A percentile compares a stretch with the other conserved stretches of the same genome.
Conservation (phyloP, 805 yeast species). For the Pichia gijzeniarum region DNA sequence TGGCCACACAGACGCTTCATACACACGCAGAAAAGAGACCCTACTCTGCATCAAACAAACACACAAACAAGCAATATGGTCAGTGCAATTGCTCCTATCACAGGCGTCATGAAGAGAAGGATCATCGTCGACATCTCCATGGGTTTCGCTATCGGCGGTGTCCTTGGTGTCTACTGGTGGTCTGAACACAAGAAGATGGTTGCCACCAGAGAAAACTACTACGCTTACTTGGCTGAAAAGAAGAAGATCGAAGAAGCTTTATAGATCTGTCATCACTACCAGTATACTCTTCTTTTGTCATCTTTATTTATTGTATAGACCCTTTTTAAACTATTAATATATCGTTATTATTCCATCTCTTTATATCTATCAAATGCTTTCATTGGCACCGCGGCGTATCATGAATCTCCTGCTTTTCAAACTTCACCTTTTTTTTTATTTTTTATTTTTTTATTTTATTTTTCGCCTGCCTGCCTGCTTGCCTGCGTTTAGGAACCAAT, state of each 20-base stretch:
- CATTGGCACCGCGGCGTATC: no score
- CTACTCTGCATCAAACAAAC: neutral
- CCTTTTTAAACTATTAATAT: no score
- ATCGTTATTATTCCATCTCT: neutral
- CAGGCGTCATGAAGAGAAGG: constrained; percentile 76
- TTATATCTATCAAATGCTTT: neutral
- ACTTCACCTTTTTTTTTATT: no score
- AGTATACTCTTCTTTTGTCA: neutral
- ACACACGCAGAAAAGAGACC: no score
- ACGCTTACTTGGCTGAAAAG: constrained; percentile 69
- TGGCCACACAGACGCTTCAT: no score
- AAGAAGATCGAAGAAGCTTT: constrained; percentile 50
- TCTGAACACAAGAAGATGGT: constrained; percentile 70
- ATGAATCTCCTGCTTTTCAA: no score
- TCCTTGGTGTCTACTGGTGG: constrained; percentile 75
- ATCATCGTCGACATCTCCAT: constrained; percentile 70
- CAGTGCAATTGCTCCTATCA: constrained; percentile 80
- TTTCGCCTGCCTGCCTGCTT: no score
- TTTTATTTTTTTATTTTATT: no score
- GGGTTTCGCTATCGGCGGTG: constrained; percentile 35
- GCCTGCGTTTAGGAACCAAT: no score
- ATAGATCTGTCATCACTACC: no score
- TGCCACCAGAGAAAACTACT: constrained; percentile 76
- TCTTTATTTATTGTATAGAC: neutral
- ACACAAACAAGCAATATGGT: constrained; percentile 42